Percentiles rank a stretch among this genome's conserved stretches.
These are phyloP conservation scores for Asterochloris sp. DNA, from an alignment of 139 green algal species.

Conservation along the genomic window DNA sequence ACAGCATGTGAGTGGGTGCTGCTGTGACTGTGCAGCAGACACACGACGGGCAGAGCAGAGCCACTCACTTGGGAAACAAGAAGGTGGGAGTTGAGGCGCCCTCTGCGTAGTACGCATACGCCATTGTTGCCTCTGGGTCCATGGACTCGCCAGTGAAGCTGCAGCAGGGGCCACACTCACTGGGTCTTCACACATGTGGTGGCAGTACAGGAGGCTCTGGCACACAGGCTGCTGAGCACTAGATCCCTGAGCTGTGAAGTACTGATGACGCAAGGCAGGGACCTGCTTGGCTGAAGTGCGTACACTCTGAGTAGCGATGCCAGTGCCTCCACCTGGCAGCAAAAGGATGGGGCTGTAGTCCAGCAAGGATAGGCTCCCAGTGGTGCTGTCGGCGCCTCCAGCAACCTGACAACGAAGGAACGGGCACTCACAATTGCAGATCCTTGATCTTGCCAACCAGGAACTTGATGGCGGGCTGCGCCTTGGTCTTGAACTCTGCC, in stretches of 20 bases:
- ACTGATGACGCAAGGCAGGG: neutral
- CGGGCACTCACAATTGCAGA: slow-evolving; percentile 54
- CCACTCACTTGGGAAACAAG: slow-evolving; percentile 44
- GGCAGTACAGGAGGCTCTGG: no score
- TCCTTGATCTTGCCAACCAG: slow-evolving; percentile 57
- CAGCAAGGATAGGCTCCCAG: no score
- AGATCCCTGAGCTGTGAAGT: no score
- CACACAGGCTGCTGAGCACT: no score
- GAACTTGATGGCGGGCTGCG: slow-evolving; percentile 54
- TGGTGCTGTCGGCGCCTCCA: no score
- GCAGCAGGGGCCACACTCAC: slow-evolving; percentile 6
- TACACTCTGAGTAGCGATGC: no score
- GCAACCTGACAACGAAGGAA: no score
- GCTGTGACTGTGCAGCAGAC: no score
- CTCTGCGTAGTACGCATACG: slow-evolving; percentile 65
- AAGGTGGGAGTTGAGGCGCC: slow-evolving; percentile 54
- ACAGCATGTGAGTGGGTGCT: neutral
- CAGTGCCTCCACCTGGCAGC: no score
- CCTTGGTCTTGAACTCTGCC: slow-evolving; percentile 54
- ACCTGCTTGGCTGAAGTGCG: no score
- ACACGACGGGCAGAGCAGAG: slow-evolving; percentile 5
- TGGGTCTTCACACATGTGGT: no score
- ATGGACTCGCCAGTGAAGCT: slow-evolving; percentile 63
- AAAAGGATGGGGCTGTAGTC: no score
- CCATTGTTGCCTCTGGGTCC: slow-evolving; percentile 46